Evolutionary conservation across 768 basidiomycete species (phyloP).

Genomic region (Tricholomella constricta): DNA sequence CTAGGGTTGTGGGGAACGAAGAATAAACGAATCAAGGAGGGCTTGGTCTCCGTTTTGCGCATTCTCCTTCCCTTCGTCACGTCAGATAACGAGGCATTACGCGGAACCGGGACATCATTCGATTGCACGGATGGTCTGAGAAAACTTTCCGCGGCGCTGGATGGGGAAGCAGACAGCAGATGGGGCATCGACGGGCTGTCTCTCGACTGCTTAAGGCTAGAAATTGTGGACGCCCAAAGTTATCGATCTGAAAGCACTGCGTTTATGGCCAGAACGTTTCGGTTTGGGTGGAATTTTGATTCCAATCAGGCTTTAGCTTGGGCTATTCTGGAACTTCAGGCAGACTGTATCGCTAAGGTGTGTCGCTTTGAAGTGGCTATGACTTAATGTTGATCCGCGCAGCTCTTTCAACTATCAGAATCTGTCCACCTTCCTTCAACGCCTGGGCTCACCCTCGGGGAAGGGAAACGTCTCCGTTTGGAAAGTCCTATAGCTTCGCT

Average conservation of each 20-base stretch:
- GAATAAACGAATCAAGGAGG: slow-evolving; percentile 75
- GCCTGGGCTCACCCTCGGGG: slow-evolving; percentile 21
- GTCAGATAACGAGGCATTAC: slow-evolving; percentile 28
- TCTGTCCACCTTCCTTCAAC: slow-evolving; percentile 40
- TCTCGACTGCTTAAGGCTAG: slow-evolving; percentile 65
- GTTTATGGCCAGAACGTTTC: slow-evolving; percentile 68
- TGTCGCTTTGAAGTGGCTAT: slow-evolving; percentile 14
- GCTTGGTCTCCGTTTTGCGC: slow-evolving; percentile 71
- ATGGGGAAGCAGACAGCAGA: slow-evolving; percentile 62
- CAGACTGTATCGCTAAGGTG: slow-evolving; percentile 75
- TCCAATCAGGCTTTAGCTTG: slow-evolving; percentile 71
- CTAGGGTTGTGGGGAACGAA: slow-evolving; percentile 80
- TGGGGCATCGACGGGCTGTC: slow-evolving; percentile 68
- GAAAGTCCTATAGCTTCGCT: slow-evolving; percentile 64
- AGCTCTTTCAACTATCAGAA: slow-evolving; percentile 72
- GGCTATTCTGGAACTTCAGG: slow-evolving; percentile 78
- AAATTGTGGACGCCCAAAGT: slow-evolving; percentile 31
- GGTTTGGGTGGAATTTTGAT: slow-evolving; percentile 75
- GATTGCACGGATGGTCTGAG: slow-evolving; percentile 50
- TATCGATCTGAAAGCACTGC: slow-evolving; percentile 30
- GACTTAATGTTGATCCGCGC: slow-evolving; percentile 7
- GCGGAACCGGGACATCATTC: slow-evolving; percentile 22
- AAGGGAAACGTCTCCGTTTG: slow-evolving; percentile 53
- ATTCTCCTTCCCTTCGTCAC: slow-evolving; percentile 73
- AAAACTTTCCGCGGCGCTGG: slow-evolving; percentile 56